Conservation (phyloP, 441 rosid genomes). For the Populus trichocarpa region DNA sequence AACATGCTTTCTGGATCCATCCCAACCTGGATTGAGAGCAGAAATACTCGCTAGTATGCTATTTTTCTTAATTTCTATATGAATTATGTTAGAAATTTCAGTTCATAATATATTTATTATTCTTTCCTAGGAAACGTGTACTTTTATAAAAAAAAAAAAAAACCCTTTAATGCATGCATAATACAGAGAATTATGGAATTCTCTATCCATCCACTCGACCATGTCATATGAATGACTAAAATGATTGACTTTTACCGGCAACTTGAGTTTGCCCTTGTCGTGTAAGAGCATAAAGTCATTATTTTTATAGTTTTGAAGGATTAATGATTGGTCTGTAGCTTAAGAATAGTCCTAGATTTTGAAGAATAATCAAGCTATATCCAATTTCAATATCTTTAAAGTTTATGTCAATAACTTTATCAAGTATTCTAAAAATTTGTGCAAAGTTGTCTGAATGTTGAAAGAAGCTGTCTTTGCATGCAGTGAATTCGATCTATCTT, state of each 20-base stretch:
- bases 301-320: neutral
- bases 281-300: neutral
- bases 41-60: constrained; percentile 23
- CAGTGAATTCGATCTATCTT: constrained; percentile 37
- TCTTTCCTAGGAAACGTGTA: neutral
- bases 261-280: neutral
- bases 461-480: neutral
- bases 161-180: neutral
- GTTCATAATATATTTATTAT: neutral
- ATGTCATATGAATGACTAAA: neutral
- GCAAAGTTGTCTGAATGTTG: neutral
- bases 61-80: neutral
- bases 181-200: neutral
- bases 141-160: neutral
- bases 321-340: neutral
- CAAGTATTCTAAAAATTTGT: neutral
- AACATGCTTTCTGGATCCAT: constrained; percentile 17
- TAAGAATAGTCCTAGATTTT: neutral
- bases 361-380: neutral
- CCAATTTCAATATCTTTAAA: neutral
- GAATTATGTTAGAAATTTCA: neutral
- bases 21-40: constrained; percentile 12
- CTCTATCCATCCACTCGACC: neutral
- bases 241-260: neutral
- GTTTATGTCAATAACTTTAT: neutral